Conservation (phyloP, 2,329 filamentous ascomycete species). For the Ascomycota sp. region DNA sequence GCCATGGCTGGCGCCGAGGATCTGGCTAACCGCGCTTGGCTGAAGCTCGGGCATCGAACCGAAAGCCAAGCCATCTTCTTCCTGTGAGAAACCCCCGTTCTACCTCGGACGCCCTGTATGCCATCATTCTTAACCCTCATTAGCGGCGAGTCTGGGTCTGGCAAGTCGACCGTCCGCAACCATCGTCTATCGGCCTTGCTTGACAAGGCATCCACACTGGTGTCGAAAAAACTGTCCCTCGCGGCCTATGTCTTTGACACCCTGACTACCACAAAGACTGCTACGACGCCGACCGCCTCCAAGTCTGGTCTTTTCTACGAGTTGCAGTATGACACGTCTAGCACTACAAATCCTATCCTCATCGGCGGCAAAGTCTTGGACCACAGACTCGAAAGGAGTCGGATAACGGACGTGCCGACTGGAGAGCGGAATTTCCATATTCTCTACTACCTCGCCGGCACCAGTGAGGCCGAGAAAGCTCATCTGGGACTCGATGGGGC, state of each 20-base stretch:
- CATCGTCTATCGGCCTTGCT: slow-evolving; percentile 75
- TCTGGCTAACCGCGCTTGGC: slow-evolving; percentile 68
- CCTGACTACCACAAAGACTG: slow-evolving; percentile 89
- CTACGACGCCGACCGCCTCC: slow-evolving; percentile 85
- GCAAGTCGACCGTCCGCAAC: slow-evolving; percentile 85
- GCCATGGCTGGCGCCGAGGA: slow-evolving; percentile 86
- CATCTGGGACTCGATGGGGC: slow-evolving; percentile 48
- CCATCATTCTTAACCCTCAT: not conserved
- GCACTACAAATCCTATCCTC: slow-evolving; percentile 64
- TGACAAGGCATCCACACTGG: slow-evolving; percentile 73
- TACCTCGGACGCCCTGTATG: not conserved
- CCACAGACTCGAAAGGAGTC: slow-evolving; percentile 77
- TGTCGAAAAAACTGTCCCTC: slow-evolving; percentile 83
- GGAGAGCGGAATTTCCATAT: slow-evolving; percentile 94
- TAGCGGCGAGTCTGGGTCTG: slow-evolving; percentile 87
- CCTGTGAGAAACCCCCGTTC: slow-evolving; percentile 38
- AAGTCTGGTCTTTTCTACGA: slow-evolving; percentile 93
- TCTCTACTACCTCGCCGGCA: slow-evolving; percentile 88
- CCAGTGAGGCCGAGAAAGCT: slow-evolving; percentile 71
- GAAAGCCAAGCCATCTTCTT: slow-evolving; percentile 92
- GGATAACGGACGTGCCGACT: slow-evolving; percentile 79
- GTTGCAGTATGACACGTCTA: slow-evolving; percentile 83
- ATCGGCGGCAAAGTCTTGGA: slow-evolving; percentile 91
- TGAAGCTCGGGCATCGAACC: slow-evolving; percentile 65
- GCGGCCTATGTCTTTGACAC: slow-evolving; percentile 92